Base-by-base conservation (phyloP, 768 basidiomycete genomes). In the Leccinum imitatum region DNA sequence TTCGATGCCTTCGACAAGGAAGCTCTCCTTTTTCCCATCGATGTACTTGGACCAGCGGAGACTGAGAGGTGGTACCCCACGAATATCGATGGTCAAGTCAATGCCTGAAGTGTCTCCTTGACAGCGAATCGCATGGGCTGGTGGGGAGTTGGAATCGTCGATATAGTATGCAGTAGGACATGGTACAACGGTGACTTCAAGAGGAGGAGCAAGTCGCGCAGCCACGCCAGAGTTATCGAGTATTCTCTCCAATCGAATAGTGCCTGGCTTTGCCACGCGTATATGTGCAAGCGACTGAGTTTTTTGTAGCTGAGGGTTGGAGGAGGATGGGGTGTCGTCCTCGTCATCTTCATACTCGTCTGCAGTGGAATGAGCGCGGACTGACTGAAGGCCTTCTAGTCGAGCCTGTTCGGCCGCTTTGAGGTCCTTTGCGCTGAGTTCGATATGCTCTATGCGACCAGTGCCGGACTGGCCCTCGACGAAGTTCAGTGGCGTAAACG, bases 1-100 rank as follows among this genome's bases (percentile, higher is more conserved):
- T 70, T 92, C 89, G 53, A 95, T 91, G 9, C 93, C 93, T 67
- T 95, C 93, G 2, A 94, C 91, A 44, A 89, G 75, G 62, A 90
- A 90, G 50, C 82, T 78, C 67, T 95, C 91, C 57, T 80, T 79
- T 61, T 80, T 78, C 11, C 85, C 86, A 58, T 86, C 87, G 47
- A 87, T 76, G 23, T 87, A 84, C 62, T 86, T 85, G 66, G 84
- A 80, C 91, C 91, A 93, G 47, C 84, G 82, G 47, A 94, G 77
- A 66, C 85, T 89, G 65, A 93, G 78, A 11, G 90, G 90, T 19
- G 91, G 89, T 9, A 91, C 84, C 8, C 91, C 91, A 59, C 76
- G 78, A 27, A 93, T 85, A 54, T 83, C 80, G 63, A 92, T 88
- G 61, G 76, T 78, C 61, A 89, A 68, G 59, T 84, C 79, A 21